A percentile compares a stretch with the other conserved stretches of the same genome.
phyloP scores from a whole-genome alignment of 257 asterid species.

The Primulina huaijiensis region DNA sequence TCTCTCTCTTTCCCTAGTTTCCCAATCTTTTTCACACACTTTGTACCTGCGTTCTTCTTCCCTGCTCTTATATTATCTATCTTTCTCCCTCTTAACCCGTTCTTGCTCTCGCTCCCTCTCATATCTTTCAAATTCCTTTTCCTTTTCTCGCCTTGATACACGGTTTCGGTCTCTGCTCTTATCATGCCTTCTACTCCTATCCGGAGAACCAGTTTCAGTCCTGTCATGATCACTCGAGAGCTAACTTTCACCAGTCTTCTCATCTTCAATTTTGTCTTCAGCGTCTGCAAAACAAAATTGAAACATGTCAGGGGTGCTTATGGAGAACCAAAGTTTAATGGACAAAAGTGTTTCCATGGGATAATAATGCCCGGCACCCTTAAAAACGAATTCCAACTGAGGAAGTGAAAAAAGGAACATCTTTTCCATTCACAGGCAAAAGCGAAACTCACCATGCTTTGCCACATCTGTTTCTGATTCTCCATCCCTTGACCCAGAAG shows the following conservation, averaged over 20 bases:
- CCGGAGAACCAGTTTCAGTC: constrained; percentile 74
- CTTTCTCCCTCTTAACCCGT: constrained; percentile 93
- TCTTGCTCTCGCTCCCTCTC: constrained; percentile 96
- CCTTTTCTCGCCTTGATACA: constrained; percentile 73
- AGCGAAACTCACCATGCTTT: constrained; percentile 45
- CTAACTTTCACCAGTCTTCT: constrained; percentile 65
- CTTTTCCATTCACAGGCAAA: not conserved
- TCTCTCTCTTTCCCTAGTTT: constrained; percentile 88
- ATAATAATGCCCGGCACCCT: not conserved
- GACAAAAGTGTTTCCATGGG: constrained; percentile 1
- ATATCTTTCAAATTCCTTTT: constrained; percentile 86
- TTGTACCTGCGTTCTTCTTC: constrained; percentile 95
- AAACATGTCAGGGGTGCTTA: constrained; percentile 26
- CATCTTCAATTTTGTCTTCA: constrained; percentile 71
- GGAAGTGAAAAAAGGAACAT: not conserved
- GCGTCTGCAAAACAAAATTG: constrained; percentile 38
- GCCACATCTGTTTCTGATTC: constrained; percentile 53
- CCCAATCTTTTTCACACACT: constrained; percentile 96
- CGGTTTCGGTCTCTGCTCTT: constrained; percentile 82
- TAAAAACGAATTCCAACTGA: not conserved
- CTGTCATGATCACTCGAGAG: constrained; percentile 63
- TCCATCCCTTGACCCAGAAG: constrained; percentile 58
- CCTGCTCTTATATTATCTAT: constrained; percentile 80
- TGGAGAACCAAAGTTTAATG: constrained; percentile 8
- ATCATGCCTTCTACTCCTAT: constrained; percentile 69